A percentile compares a stretch with the other conserved stretches of the same genome.
These are phyloP conservation scores for Collybiopsis confluens DNA, from an alignment of 768 basidiomycete genomes.

Conservation along the genomic window DNA sequence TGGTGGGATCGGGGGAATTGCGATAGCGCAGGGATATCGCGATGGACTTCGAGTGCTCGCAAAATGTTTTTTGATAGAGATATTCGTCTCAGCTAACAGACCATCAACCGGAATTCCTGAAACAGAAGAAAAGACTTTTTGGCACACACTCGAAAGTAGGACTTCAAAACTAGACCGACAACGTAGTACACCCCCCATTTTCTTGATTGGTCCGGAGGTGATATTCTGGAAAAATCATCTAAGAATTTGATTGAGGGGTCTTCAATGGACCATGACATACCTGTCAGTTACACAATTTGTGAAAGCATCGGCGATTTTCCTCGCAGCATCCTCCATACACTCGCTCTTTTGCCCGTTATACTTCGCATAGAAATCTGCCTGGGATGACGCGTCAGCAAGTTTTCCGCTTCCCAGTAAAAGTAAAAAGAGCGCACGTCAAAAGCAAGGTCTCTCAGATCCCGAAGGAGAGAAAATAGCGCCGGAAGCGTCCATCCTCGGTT, in stretches of 20 bases:
- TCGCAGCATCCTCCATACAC: slow-evolving; percentile 82
- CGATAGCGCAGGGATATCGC: slow-evolving; percentile 75
- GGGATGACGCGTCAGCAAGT: slow-evolving; percentile 1
- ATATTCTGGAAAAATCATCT: slow-evolving; percentile 42
- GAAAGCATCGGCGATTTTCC: slow-evolving; percentile 86
- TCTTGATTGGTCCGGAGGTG: slow-evolving; percentile 68
- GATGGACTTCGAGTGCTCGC: slow-evolving; percentile 80
- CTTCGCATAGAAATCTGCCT: slow-evolving; percentile 64
- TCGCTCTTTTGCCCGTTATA: slow-evolving; percentile 53
- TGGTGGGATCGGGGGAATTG: slow-evolving; percentile 84
- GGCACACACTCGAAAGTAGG: slow-evolving; percentile 81
- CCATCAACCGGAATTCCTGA: background rate
- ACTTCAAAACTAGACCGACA: slow-evolving; percentile 86
- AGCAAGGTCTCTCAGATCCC: slow-evolving; percentile 81
- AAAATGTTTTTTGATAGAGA: slow-evolving; percentile 90
- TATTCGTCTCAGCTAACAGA: slow-evolving; percentile 76
- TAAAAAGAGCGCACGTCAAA: slow-evolving; percentile 56
- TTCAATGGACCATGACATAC: slow-evolving; percentile 15
- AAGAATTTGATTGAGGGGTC: background rate
- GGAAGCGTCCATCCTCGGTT: slow-evolving; percentile 87
- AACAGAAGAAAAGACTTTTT: background rate
- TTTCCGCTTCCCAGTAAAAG: background rate
- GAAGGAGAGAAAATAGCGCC: slow-evolving; percentile 73
- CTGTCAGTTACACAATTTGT: slow-evolving; percentile 82
- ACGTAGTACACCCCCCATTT: slow-evolving; percentile 94